Base-by-base conservation (phyloP, 106 monocot genomes). In the Dendrobium chrysotoxum region DNA sequence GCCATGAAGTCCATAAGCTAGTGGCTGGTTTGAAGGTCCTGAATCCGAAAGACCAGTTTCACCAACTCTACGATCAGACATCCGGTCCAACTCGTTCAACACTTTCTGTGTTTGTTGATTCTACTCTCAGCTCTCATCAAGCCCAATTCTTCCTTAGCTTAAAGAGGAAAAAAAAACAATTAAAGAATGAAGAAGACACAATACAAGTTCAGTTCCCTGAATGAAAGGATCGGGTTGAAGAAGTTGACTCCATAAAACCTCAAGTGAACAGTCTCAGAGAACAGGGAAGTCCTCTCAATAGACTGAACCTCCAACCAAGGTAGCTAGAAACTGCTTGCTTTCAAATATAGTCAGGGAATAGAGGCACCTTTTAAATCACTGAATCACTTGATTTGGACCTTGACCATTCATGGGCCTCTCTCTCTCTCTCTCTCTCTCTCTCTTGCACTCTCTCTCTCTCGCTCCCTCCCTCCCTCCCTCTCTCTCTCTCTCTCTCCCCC, bases 11-110 rank as follows among this genome's bases (percentile, higher is more conserved):
- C 89, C 89, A 87, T 89, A 87, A 45, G 79, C 45, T 70, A 85
- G 64, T 39, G 82, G 81, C 45, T 87, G 93, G 75, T 55, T 81
- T 79, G 91, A 88, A 82, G 90, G 87, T 20, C 82, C 86, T 40
- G 88, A 85, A 40, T 85, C 83, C 64, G 89, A 88, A 76, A 86
- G 50, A 50, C 50, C 50, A 50, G 50, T 50, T 50, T 50, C 50
- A 50, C 50, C 50, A 13, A 50, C 83, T 61, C 82, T 84, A n/a
- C 82, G 81, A 86, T 42, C 35, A 13, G 21, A 72, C 74, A 75
- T 81, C 81, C 73, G 31, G 17, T 71, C 50, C 50, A 50, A 15
- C 50, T 50, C 15, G 50, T 15, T 50, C 15, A 50, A 50, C 11
- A 13, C 50, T 50, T 13, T 2, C 50, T 50, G 50, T 13, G 50